Percentiles rank a stretch among this genome's conserved stretches.
These are phyloP conservation scores for Deinandra increscens DNA, from an alignment of 129 eudicot species.

Conservation along the genomic window DNA sequence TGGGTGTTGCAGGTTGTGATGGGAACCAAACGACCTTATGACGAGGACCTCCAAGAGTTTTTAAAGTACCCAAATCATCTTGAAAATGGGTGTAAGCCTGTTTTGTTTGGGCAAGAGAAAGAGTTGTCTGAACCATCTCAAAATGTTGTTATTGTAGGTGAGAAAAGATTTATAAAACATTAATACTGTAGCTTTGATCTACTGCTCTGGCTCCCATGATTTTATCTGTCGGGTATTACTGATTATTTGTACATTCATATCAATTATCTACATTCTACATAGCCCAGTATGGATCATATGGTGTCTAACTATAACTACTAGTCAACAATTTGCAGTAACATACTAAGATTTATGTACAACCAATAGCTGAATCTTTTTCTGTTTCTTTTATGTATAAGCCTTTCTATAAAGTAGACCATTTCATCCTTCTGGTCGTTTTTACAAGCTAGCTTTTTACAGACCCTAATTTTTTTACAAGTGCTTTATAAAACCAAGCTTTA, in stretches of 20 bases:
- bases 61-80: conserved; percentile 47
- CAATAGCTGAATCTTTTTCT: too few species aligned
- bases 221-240: neutral
- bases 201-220: conserved; percentile 1
- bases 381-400: too few species aligned
- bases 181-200: neutral
- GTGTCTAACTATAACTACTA: neutral
- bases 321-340: neutral
- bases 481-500: neutral
- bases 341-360: too few species aligned
- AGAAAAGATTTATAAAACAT: neutral
- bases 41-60: conserved; percentile 46
- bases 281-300: neutral
- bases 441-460: too few species aligned
- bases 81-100: conserved; percentile 26
- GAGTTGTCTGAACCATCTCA: conserved; percentile 21
- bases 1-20: conserved; percentile 40
- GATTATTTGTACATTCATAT: neutral
- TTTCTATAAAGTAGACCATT: too few species aligned
- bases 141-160: conserved; percentile 31
- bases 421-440: too few species aligned
- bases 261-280: neutral
- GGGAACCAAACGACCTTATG: conserved; percentile 53
- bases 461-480: too few species aligned
- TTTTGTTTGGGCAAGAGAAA: conserved; percentile 19